phyloP scores from a whole-genome alignment of 768 basidiomycete species.

The Mycena sanguinolenta region DNA sequence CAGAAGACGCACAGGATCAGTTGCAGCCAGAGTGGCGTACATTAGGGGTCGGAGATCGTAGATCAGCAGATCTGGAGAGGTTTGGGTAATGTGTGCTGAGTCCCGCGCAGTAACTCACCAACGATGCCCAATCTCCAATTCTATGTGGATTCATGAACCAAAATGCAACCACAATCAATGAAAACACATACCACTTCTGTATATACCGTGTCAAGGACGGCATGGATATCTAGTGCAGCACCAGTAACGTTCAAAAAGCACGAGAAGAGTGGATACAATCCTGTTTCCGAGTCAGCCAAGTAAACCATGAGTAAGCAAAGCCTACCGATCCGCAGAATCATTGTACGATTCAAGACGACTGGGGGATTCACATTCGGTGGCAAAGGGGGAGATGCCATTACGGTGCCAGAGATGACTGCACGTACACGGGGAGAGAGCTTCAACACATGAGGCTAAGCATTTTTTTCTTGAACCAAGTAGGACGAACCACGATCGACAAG shows the following conservation, averaged over 20 bases:
- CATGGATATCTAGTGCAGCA: constrained; percentile 2
- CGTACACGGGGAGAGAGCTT: neutral
- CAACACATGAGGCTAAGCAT: neutral
- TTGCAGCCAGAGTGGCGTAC: constrained; percentile 18
- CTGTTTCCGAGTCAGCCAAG: neutral
- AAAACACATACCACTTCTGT: constrained; percentile 5
- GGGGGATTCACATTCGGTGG: neutral
- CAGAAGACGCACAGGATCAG: constrained; percentile 17
- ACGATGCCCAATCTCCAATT: constrained; percentile 21
- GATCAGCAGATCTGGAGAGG: constrained; percentile 2
- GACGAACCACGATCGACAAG: constrained; percentile 11
- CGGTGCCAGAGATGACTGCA: neutral
- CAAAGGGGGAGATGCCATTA: neutral
- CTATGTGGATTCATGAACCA: neutral
- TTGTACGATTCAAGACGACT: constrained; percentile 12
- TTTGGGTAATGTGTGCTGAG: neutral
- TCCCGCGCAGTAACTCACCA: neutral
- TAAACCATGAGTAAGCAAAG: neutral
- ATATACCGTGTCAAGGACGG: neutral
- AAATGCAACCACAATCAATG: neutral
- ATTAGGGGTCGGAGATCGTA: constrained; percentile 20
- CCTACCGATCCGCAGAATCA: constrained; percentile 27
- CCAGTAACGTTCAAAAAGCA: constrained; percentile 22
- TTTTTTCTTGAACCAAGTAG: neutral
- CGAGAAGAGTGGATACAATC: constrained; percentile 25